Evolutionary conservation across 106 monocot species (phyloP), one percentile per base, ranked within the genome.

Genomic region (Iris macrosiphon): DNA sequence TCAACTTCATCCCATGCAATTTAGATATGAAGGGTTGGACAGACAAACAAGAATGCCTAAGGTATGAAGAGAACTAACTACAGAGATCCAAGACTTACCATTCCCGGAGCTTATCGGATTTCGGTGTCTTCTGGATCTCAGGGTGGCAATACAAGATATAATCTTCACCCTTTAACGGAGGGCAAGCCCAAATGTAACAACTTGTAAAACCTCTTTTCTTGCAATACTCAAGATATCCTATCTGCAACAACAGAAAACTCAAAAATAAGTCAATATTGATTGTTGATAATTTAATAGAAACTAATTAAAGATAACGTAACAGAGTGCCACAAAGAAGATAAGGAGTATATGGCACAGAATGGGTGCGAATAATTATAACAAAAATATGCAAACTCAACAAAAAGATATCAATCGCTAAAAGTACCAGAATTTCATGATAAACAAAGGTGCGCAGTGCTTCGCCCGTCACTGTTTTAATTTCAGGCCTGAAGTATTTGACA

Each of bases 111-210:
- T 98, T 98, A 50, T 98, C 96, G 60, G 96, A 91, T 75, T 98
- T 98, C 13, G 96, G 96, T 13, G 96, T 98, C 69, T 98, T 98
- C 64, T 98, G 96, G 66, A 98, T 98, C 67, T 98, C 96, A 44
- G 96, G 96, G 78, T 98, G 96, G 52, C 96, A 98, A 68, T 98
- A 98, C 64, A 98, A 75, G 57, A 98, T 98, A 72, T 98, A 98
- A 37, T 98, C 96, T 87, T 98, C 96, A 61, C 96, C 96, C 58
- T 91, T 98, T 23, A 91, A 43, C 64, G 96, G 96, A 69, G 96
- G 96, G 34, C 96, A 98, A 55, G 96, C 96, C 96, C 96, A 98
- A 62, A 98, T 98, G 39, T 98, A 98, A 69, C 96, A 98, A 69
- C 96, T 98, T 19, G 90, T 91, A 56, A 98, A 98, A 18, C 96